These are phyloP conservation scores for Beauveria medogensis DNA, from an alignment of 2,329 filamentous ascomycete genomes.

Conservation along the genomic window DNA sequence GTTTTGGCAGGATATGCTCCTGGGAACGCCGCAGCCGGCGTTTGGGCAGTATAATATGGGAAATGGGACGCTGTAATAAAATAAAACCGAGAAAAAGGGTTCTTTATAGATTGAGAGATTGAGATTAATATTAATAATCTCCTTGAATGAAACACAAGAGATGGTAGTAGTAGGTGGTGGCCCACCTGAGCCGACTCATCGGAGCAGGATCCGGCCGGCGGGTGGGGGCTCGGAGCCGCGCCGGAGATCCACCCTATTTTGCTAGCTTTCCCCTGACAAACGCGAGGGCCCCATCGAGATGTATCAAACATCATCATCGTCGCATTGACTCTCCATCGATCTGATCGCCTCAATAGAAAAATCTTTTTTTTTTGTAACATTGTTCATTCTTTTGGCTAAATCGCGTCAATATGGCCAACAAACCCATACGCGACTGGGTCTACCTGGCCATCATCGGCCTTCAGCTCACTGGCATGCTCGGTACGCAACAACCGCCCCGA, in stretches of 20 bases:
- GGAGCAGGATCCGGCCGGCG: not conserved
- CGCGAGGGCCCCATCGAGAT: not conserved
- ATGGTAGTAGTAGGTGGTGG: too few relatives aligned
- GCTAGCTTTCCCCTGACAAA: not conserved
- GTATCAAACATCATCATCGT: not conserved
- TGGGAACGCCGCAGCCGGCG: not conserved
- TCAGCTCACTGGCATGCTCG: constrained; percentile 30
- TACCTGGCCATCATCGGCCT: constrained; percentile 27
- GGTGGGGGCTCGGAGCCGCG: not conserved
- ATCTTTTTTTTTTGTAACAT: not conserved
- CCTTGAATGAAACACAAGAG: too few relatives aligned
- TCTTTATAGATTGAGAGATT: not conserved
- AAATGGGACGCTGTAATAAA: not conserved
- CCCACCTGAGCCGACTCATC: not conserved
- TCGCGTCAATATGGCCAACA: not conserved
- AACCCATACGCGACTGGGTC: constrained; percentile 23
- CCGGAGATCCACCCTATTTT: not conserved
- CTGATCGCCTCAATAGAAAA: not conserved
- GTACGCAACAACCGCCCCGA: constrained; percentile 18
- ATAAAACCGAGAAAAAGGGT: not conserved
- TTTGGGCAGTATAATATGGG: not conserved
- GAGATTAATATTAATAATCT: not conserved
- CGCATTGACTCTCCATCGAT: not conserved
- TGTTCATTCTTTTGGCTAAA: not conserved
- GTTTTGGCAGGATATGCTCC: constrained; percentile 8